phyloP scores from a whole-genome alignment of 2,329 filamentous ascomycete genomes.

The Fusarium nematophilum region DNA sequence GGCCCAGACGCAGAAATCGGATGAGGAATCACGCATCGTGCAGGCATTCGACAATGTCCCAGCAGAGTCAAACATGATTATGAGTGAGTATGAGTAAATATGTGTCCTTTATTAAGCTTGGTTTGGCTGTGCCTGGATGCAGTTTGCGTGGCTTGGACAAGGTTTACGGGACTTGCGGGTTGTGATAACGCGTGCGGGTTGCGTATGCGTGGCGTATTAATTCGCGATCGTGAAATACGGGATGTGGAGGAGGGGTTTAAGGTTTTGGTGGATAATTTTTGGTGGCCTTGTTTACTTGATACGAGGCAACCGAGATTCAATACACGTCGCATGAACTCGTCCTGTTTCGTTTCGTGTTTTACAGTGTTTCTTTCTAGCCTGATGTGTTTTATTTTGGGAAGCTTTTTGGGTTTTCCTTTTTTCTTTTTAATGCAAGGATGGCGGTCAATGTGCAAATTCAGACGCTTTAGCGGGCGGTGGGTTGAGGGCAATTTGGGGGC shows the following conservation, averaged over 20 bases:
- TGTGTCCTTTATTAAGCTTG: background rate
- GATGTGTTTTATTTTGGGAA: too few relatives aligned
- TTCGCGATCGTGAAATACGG: constrained; percentile 12
- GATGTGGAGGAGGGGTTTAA: constrained; percentile 23
- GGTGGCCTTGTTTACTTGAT: too few relatives aligned
- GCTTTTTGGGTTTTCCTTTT: too few relatives aligned
- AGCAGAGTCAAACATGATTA: too few relatives aligned
- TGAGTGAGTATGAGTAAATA: background rate
- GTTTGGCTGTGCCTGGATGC: too few relatives aligned
- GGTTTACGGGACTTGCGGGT: background rate
- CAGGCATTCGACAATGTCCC: too few relatives aligned
- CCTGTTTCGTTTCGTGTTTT: constrained; percentile 33
- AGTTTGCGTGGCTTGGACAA: background rate
- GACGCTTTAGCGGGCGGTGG: constrained; percentile 20
- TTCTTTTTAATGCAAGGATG: constrained; percentile 5
- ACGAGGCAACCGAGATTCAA: constrained; percentile 26
- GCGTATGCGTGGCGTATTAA: constrained; percentile 35
- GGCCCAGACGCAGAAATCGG: too few relatives aligned
- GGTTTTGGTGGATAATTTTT: too few relatives aligned
- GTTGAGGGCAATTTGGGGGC: background rate
- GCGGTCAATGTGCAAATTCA: constrained; percentile 18
- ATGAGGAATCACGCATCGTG: background rate
- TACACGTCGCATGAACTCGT: constrained; percentile 20
- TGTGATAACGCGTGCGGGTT: constrained; percentile 20
- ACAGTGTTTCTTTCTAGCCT: constrained; percentile 31